A percentile compares a stretch with the other conserved stretches of the same genome.
phyloP scores from a whole-genome alignment of 139 green algal species.

The Chlamydomonas sphaeroides region DNA sequence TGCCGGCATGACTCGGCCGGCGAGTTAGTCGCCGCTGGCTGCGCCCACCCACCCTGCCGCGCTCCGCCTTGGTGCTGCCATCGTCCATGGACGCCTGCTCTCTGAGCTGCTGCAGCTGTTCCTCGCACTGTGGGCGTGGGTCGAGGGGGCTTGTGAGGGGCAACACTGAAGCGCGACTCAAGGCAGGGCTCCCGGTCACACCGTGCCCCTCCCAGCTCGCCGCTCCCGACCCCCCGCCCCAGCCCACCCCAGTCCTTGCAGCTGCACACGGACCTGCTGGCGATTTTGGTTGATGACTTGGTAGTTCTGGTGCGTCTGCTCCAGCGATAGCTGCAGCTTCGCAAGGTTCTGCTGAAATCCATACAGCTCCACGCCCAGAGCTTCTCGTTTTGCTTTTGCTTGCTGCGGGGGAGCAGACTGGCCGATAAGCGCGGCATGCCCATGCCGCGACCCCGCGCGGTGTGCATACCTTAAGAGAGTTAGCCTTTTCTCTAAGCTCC shows the following conservation, averaged over 20 bases:
- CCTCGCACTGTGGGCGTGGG: conserved; percentile 60
- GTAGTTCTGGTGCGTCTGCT: conserved; percentile 77
- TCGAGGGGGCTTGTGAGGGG: too few species aligned
- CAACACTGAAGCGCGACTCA: too few species aligned
- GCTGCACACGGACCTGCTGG: conserved; percentile 48
- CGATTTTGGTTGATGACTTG: conserved; percentile 58
- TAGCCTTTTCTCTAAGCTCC: conserved; percentile 79
- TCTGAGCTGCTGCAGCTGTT: conserved; percentile 60
- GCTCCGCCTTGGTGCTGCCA: conserved; percentile 50
- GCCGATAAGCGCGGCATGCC: too few species aligned
- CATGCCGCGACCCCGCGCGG: too few species aligned
- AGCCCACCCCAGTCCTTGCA: background rate
- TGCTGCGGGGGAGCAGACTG: conserved; percentile 41
- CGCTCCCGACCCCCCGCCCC: background rate
- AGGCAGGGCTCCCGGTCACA: too few species aligned
- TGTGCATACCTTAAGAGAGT: conserved; percentile 67
- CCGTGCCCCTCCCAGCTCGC: background rate
- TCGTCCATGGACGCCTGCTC: conserved; percentile 45
- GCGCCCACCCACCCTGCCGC: conserved; percentile 32
- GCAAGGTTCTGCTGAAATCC: conserved; percentile 91
- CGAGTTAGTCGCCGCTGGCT: too few species aligned
- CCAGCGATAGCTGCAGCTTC: conserved; percentile 84
- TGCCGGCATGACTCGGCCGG: too few species aligned
- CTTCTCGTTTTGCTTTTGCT: conserved; percentile 73
- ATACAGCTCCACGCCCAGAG: conserved; percentile 91